These are phyloP conservation scores for Oryza brachyantha DNA, from an alignment of 176 grass and related monocot genomes.

Conservation along the genomic window DNA sequence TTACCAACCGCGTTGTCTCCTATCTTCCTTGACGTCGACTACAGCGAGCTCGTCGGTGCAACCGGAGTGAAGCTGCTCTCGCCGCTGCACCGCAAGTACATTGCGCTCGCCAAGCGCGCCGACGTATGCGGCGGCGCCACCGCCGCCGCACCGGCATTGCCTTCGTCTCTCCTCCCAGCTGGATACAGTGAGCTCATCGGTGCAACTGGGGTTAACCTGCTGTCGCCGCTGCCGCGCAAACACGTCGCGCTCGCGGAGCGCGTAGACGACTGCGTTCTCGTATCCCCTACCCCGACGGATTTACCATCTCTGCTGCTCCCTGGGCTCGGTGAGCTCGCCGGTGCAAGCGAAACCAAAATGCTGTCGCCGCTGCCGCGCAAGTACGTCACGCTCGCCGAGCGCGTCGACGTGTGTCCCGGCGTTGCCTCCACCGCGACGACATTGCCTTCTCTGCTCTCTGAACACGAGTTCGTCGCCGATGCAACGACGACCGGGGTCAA, in stretches of 20 bases:
- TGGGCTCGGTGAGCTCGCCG: background rate
- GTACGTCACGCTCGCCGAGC: constrained; percentile 1
- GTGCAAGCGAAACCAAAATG: background rate
- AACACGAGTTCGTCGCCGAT: background rate
- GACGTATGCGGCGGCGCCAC: background rate
- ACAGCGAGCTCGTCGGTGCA: constrained; percentile 4
- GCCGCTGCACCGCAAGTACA: constrained; percentile 3
- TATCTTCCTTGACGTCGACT: background rate
- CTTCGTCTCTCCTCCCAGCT: background rate
- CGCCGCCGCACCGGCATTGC: background rate
- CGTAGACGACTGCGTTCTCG: background rate
- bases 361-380: constrained; percentile 23
- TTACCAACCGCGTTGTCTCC: background rate
- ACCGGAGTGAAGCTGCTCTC: background rate
- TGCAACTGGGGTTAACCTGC: background rate
- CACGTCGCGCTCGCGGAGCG: constrained; percentile 2
- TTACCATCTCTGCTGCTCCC: background rate
- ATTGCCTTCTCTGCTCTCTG: background rate
- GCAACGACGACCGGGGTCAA: background rate
- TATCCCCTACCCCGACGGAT: background rate
- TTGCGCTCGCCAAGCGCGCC: background rate
- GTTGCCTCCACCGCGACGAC: background rate
- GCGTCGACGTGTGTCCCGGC: background rate
- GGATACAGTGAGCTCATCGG: background rate
- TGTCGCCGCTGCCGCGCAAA: constrained; percentile 18